phyloP scores from a whole-genome alignment of 2,329 filamentous ascomycete species.

The Tolypocladium tundrense region DNA sequence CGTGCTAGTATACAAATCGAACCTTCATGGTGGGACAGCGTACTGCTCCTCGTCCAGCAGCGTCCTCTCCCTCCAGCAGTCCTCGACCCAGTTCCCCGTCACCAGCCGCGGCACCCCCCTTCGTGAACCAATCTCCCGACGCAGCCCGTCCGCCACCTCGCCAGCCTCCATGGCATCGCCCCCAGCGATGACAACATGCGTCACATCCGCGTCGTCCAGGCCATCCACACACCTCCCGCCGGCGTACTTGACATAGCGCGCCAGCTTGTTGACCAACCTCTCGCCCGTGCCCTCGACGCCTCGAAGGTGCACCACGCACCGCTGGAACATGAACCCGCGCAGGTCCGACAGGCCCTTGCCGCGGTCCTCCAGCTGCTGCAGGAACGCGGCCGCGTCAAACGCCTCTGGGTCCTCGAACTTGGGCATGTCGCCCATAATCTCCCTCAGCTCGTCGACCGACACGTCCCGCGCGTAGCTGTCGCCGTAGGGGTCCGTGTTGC shows the following conservation, averaged over 20 bases:
- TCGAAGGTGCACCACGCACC: conserved; percentile 31
- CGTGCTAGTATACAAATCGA: neutral
- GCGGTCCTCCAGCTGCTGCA: conserved; percentile 44
- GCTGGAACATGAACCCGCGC: conserved; percentile 41
- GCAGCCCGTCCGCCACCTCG: conserved; percentile 30
- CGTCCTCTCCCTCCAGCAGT: conserved; percentile 72
- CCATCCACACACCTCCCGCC: conserved; percentile 48
- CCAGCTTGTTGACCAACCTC: conserved; percentile 31
- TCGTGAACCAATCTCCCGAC: conserved; percentile 33
- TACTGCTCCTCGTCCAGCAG: conserved; percentile 68
- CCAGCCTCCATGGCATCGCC: conserved; percentile 27
- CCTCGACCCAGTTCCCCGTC: conserved; percentile 59
- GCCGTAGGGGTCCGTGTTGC: conserved; percentile 63
- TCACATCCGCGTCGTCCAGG: conserved; percentile 44
- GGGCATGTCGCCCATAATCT: conserved; percentile 39
- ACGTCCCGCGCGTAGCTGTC: conserved; percentile 76
- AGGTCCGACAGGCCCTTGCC: conserved; percentile 42
- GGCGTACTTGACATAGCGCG: conserved; percentile 57
- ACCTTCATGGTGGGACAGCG: conserved; percentile 11
- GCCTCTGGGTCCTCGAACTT: conserved; percentile 29
- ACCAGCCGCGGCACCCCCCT: conserved; percentile 58
- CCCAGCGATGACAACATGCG: conserved; percentile 57
- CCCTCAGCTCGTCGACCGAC: conserved; percentile 49
- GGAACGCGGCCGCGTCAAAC: conserved; percentile 36
- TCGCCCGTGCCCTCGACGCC: conserved; percentile 16